phyloP scores from a whole-genome alignment of 1,139 yeast genomes.

The Debaryomyces subglobosus region DNA sequence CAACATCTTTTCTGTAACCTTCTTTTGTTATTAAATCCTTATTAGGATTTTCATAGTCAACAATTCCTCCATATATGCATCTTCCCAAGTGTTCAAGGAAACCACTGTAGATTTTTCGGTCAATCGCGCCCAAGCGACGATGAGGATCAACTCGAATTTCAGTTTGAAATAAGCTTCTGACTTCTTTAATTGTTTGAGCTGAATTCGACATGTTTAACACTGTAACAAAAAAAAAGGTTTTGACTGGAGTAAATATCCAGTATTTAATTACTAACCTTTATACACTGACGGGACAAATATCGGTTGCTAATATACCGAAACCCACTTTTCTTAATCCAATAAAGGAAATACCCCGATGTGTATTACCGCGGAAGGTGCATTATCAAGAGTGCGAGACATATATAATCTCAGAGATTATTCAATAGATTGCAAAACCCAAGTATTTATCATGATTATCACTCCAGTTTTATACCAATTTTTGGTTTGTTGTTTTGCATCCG shows the following conservation, averaged over 20 bases:
- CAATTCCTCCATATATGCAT: slow-evolving; percentile 37
- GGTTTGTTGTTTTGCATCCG: slow-evolving; percentile 29
- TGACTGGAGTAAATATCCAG: background rate
- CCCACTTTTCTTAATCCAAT: background rate
- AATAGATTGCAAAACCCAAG: slow-evolving; percentile 9
- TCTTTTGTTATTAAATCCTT: slow-evolving; percentile 21
- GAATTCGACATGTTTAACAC: slow-evolving; percentile 13
- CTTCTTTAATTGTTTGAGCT: slow-evolving; percentile 7
- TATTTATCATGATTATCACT: slow-evolving; percentile 17
- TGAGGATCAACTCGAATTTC: slow-evolving; percentile 20
- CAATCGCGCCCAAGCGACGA: slow-evolving; percentile 22
- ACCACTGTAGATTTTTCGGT: slow-evolving; percentile 31
- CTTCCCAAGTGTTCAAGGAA: slow-evolving; percentile 37
- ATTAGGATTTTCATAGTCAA: slow-evolving; percentile 26
- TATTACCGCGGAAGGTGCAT: background rate
- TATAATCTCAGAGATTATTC: background rate
- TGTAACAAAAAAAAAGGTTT: background rate
- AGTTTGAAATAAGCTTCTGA: slow-evolving; percentile 2
- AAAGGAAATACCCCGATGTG: background rate
- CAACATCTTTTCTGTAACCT: slow-evolving; percentile 31
- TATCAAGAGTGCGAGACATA: background rate
- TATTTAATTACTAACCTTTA: background rate
- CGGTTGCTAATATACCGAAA: background rate
- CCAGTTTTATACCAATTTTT: slow-evolving; percentile 29
- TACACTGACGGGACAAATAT: background rate